Percentiles rank a stretch among this genome's conserved stretches.
These are phyloP conservation scores for Pythium diclinum DNA, from an alignment of 352 stramenopile species.

Conservation along the genomic window DNA sequence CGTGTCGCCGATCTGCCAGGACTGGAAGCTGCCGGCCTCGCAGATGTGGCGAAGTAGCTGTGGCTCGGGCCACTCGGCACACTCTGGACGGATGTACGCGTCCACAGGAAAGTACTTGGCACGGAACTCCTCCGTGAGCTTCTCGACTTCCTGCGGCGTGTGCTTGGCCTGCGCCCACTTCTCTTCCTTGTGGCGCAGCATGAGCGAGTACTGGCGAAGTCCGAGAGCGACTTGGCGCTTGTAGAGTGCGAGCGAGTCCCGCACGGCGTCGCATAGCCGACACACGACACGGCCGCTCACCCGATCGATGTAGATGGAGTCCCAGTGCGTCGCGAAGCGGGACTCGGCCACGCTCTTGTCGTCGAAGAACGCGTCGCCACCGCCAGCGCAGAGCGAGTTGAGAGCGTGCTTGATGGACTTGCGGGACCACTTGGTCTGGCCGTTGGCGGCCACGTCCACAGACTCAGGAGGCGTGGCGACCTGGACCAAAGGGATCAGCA, in stretches of 20 bases:
- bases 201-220: conserved; percentile 18
- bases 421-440: conserved; percentile 16
- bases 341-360: conserved; percentile 18
- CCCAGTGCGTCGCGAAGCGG: conserved; percentile 26
- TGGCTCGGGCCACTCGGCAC: conserved; percentile 18
- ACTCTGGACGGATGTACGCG: conserved; percentile 28
- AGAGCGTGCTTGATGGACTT: conserved; percentile 14
- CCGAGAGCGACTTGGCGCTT: conserved; percentile 13
- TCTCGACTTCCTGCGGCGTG: conserved; percentile 10
- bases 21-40: conserved; percentile 24
- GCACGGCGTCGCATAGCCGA: conserved; percentile 22
- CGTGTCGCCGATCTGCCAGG: conserved; percentile 25
- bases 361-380: conserved; percentile 25
- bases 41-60: conserved; percentile 27
- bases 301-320: conserved; percentile 26
- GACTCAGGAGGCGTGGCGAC: not conserved
- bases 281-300: conserved; percentile 19
- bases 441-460: not conserved
- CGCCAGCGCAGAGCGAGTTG: conserved; percentile 10
- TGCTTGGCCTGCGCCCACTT: conserved; percentile 12
- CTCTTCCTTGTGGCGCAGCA: conserved; percentile 18
- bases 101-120: conserved; percentile 16
- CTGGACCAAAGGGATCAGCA: conserved; percentile 19
- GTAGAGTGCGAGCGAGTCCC: conserved; percentile 20
- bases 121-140: conserved; percentile 13